Base-by-base conservation (phyloP, 2,329 filamentous ascomycete species). In the Sporothrix pseudoabietina region DNA sequence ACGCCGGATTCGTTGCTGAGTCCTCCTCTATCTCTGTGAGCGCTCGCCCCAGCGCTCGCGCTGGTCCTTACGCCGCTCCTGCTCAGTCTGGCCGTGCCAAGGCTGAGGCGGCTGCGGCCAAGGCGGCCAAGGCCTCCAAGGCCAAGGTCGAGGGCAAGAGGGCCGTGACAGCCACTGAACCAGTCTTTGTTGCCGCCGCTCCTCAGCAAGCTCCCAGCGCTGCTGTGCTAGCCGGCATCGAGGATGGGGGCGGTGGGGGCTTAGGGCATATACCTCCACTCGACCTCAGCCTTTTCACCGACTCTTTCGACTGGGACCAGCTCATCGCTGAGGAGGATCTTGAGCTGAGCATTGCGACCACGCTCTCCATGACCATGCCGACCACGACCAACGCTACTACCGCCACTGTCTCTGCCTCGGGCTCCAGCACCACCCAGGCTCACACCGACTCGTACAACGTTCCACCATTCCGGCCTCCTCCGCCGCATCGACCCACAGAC, bases 1-100 rank as follows among this genome's bases (percentile, higher is more conserved):
- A 90, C 79, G 87, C 85, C 2, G 71, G 69, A 57, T 63, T 19
- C 44, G 54, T 61, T 0, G 14, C 47, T 1, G 57, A 70, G 22
- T 65, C 44, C 44, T 49, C 44, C 14, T 49, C 44, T 49, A 14
- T 12, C 35, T 63, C 44, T 39, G n/a, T 26, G 41, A 71, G 26
- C 16, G 26, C 22, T 14, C 22, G 52, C 16, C 12, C 10, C 52
- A 55, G 22, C 10, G 72, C 32, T 44, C 76, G 75, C 12, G 10
- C 69, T 2, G 71, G 74, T 9, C 76, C 76, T 0, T 76, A 76
- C 19, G 19, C 49, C 0, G 71, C 69, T 1, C 68, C 75, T 1
- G 22, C 47, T 0, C 73, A 73, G 55, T 73, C 75, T 0, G 76
- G 76, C 41, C 75, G 76, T 1, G 74, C 72, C 22, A 73, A 66